Conservation (phyloP, 495 filamentous ascomycete species). For the Neurospora intermedia region DNA sequence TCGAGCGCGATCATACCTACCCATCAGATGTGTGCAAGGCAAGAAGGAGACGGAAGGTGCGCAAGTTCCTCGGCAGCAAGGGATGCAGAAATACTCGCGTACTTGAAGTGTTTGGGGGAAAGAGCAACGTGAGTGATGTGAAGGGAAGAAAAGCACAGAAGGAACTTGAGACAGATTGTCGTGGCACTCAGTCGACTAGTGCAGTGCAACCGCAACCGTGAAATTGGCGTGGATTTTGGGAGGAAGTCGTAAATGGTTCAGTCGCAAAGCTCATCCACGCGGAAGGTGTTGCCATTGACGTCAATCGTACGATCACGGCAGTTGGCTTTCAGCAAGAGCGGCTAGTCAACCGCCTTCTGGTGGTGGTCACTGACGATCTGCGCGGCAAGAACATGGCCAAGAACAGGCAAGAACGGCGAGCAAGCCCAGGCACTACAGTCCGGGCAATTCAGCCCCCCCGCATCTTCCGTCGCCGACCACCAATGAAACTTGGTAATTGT, state of each 20-base stretch:
- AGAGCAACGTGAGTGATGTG: not conserved
- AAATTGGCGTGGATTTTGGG: not conserved
- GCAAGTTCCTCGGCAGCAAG: not conserved
- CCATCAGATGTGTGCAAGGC: too few relatives aligned
- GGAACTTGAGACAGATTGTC: not conserved
- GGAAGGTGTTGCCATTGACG: not conserved
- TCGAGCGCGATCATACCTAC: too few relatives aligned
- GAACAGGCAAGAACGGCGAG: not conserved
- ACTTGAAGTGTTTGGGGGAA: not conserved
- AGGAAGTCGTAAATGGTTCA: not conserved
- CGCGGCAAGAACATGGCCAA: not conserved
- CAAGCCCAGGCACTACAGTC: not conserved
- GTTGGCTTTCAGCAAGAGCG: not conserved
- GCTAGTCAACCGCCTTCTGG: not conserved
- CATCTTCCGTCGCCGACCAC: not conserved
- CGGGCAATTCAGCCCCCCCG: not conserved
- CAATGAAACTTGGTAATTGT: not conserved
- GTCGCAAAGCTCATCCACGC: not conserved
- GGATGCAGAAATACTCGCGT: not conserved
- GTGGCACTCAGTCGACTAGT: not conserved
- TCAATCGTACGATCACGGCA: not conserved
- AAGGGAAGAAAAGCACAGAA: not conserved
- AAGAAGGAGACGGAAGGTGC: too few relatives aligned
- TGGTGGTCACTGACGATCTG: not conserved
- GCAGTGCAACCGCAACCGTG: not conserved